Conservation (phyloP, 768 basidiomycete species). For the Strobilomyces confusus region DNA sequence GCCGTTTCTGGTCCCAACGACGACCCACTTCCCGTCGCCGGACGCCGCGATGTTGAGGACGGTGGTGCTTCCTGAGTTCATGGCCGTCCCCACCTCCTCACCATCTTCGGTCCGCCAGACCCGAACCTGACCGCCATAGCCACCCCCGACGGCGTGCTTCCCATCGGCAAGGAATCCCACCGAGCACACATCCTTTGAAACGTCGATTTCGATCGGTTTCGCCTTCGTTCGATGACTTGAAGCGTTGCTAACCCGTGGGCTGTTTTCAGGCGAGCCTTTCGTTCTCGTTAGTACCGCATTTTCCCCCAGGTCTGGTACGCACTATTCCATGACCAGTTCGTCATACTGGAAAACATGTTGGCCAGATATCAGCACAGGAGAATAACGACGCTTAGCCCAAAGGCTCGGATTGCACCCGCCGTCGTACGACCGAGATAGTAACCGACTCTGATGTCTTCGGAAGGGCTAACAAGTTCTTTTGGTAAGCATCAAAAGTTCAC, state of each 20-base stretch:
- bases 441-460: no score
- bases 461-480: no score
- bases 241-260: neutral
- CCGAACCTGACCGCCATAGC: slow-evolving; percentile 8
- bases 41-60: slow-evolving; percentile 7
- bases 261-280: neutral
- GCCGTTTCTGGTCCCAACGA: slow-evolving; percentile 1
- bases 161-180: slow-evolving; percentile 5
- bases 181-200: slow-evolving; percentile 9
- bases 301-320: neutral
- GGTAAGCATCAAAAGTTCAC: neutral
- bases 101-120: slow-evolving; percentile 3
- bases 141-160: slow-evolving; percentile 5
- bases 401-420: no score
- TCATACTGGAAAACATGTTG: neutral
- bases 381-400: no score
- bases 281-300: neutral
- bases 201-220: neutral
- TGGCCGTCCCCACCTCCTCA: neutral
- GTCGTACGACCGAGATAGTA: no score
- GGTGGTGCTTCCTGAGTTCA: slow-evolving; percentile 3
- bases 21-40: slow-evolving; percentile 10
- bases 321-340: neutral
- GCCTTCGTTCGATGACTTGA: neutral
- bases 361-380: neutral